Evolutionary conservation across 306 rosid genomes (phyloP).

Genomic region (Prosopis cineraria): DNA sequence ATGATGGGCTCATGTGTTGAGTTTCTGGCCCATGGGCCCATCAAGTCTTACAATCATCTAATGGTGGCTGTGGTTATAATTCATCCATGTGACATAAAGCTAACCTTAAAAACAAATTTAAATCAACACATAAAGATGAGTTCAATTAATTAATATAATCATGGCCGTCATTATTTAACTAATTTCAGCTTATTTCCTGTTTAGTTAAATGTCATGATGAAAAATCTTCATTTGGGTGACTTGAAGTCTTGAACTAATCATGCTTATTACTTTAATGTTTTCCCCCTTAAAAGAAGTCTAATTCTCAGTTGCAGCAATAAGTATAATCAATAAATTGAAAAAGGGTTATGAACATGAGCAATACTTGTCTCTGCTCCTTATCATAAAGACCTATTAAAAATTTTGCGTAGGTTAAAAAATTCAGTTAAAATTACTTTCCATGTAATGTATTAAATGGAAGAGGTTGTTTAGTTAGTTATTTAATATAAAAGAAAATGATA

Average conservation of each 20-base stretch:
- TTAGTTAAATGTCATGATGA: neutral
- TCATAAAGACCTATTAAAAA: too few species aligned
- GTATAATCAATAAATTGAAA: neutral
- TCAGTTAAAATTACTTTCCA: too few species aligned
- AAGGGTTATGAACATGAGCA: neutral
- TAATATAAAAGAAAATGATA: too few species aligned
- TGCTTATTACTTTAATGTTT: neutral
- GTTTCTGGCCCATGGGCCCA: slow-evolving; percentile 19
- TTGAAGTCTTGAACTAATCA: neutral
- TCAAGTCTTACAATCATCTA: neutral
- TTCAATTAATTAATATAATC: neutral
- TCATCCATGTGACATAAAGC: slow-evolving; percentile 14
- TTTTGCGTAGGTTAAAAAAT: too few species aligned
- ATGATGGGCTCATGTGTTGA: slow-evolving; percentile 38
- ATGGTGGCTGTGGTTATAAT: slow-evolving; percentile 40
- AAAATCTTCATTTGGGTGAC: neutral
- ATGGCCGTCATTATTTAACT: neutral
- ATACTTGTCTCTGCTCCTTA: too few species aligned
- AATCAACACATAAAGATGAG: neutral
- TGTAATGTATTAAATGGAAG: too few species aligned
- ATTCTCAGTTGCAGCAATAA: neutral
- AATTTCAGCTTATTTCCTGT: neutral
- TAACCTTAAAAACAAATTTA: neutral
- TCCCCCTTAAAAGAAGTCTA: neutral
- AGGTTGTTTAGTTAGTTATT: too few species aligned